Percentiles rank a stretch among this genome's conserved stretches.
phyloP scores from a whole-genome alignment of 306 rosid genomes.

The Medicago lupulina region DNA sequence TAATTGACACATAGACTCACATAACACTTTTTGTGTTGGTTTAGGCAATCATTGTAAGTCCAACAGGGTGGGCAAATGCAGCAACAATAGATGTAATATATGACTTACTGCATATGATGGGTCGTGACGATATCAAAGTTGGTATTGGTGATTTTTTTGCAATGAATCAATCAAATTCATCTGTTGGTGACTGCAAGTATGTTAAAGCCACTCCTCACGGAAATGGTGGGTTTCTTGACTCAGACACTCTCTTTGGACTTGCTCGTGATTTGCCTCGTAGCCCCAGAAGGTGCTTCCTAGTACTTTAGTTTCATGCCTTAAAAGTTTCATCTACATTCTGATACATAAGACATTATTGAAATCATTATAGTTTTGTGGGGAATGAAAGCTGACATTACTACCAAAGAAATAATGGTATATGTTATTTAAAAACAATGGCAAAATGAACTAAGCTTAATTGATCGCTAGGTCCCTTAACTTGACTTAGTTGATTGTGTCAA shows the following conservation, averaged over 20 bases:
- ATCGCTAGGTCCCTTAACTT: too few species aligned
- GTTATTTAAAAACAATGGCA: not conserved
- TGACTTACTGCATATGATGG: conserved; percentile 95
- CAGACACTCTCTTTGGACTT: conserved; percentile 90
- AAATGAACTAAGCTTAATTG: not conserved
- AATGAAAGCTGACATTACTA: not conserved
- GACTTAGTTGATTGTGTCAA: too few species aligned
- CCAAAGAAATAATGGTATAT: not conserved
- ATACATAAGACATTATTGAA: not conserved
- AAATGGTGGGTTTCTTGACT: conserved; percentile 81
- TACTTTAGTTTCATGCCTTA: conserved; percentile 10
- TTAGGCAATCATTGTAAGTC: conserved; percentile 87
- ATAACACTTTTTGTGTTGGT: conserved; percentile 7
- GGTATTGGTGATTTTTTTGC: conserved; percentile 83
- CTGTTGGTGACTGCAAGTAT: conserved; percentile 75
- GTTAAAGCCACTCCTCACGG: conserved; percentile 83
- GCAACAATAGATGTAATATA: conserved; percentile 86
- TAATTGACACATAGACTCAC: not conserved
- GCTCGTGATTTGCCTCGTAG: conserved; percentile 82
- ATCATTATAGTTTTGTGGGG: conserved; percentile 27
- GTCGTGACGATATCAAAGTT: conserved; percentile 85
- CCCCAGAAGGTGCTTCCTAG: conserved; percentile 70
- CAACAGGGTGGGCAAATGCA: conserved; percentile 94
- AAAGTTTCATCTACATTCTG: not conserved
- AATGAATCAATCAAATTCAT: conserved; percentile 62